Evolutionary conservation across 2,329 filamentous ascomycete species (phyloP).

Genomic region (Aspergillus eucalypticola): DNA sequence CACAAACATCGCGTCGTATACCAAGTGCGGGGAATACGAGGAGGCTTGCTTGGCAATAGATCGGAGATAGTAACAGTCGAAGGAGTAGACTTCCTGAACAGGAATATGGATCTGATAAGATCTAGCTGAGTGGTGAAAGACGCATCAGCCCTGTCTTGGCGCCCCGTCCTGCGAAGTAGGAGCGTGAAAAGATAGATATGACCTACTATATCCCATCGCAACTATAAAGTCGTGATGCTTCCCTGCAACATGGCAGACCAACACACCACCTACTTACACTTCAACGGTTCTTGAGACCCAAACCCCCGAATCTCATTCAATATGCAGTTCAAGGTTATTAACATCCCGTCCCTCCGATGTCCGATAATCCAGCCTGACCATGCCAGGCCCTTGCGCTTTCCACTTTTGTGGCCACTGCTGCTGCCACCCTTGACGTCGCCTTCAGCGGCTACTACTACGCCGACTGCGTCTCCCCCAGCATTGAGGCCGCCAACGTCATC

Average conservation of each 20-base stretch:
- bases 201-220: background rate
- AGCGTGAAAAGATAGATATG: background rate
- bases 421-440: background rate
- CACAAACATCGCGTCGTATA: background rate
- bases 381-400: background rate
- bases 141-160: background rate
- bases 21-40: background rate
- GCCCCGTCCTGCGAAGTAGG: background rate
- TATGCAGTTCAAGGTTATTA: background rate
- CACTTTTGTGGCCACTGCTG: background rate
- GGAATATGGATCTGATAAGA: conserved; percentile 11
- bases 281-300: background rate
- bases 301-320: background rate
- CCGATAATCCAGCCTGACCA: background rate
- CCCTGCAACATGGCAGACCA: background rate
- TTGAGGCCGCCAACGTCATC: conserved; percentile 4
- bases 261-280: background rate
- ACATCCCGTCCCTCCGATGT: background rate
- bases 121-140: background rate
- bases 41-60: background rate
- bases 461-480: conserved; percentile 3
- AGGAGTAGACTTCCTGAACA: background rate
- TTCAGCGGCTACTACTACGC: conserved; percentile 3
- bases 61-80: background rate
- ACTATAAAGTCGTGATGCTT: background rate